Evolutionary conservation across 2,329 filamentous ascomycete genomes (phyloP), one percentile per base, ranked within the genome.

Genomic region (Hirsutella rhossiliensis): DNA sequence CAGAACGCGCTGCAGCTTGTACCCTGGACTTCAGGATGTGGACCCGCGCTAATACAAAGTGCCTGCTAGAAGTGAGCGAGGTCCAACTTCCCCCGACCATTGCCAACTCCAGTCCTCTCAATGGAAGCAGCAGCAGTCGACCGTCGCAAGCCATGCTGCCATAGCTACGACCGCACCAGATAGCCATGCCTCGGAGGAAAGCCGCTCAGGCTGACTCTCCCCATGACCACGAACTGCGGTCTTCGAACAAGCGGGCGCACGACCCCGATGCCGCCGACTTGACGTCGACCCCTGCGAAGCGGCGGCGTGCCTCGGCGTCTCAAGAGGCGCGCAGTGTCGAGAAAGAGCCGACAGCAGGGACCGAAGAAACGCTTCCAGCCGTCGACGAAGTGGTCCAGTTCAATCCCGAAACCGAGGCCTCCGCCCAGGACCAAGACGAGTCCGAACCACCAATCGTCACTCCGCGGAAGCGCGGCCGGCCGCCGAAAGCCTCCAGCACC

Each of bases 401-500:
- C n/a, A 17, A n/a, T 17, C 9, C n/a, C 34, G n/a, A 18, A 7
- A n/a, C 34, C 18, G 11, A 1, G 4, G 17, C n/a, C 4, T 18
- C 34, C 11, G 34, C 5, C 4, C 17, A 8, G 17, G 30, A 39
- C 8, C 17, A 15, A 11, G 19, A 15, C 5, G 41, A n/a, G 5
- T 28, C 49, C 3, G 48, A 46, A 20, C 42, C 45, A 1, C 48
- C 57, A n/a, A 50, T 45, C 15, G 49, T 57, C 27, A 62, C 62
- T 1, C 60, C 56, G 15, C 54, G 55, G 28, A 55, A 52, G 43
- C 47, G 56, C 39, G 58, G 59, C 11, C 54, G 59, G 3, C 47
- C 47, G 11, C 58, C 61, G 4, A 64, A 62, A 43, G 46, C 53
- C 19, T 47, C 49, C 19, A 56, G 56, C 23, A 61, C 60, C 2